Conservation (phyloP, 2,329 filamentous ascomycete genomes). For the Pyricularia grisea region DNA sequence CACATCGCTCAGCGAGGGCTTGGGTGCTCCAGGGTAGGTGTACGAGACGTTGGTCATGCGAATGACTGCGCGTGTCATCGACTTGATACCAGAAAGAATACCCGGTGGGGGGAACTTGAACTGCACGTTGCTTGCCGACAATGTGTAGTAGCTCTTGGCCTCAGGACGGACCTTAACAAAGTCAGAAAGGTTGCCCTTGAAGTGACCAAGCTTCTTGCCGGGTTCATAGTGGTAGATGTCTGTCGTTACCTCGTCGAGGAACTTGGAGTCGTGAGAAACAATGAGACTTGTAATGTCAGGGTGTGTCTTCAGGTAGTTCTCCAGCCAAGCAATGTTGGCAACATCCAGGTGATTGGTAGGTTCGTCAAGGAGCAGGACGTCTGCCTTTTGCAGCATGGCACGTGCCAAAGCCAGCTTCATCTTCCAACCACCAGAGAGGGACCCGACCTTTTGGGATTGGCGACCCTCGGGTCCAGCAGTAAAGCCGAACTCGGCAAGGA, state of each 20-base stretch:
- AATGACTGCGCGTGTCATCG: slow-evolving; percentile 84
- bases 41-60: slow-evolving; percentile 89
- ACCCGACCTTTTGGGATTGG: slow-evolving; percentile 84
- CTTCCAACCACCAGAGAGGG: slow-evolving; percentile 96
- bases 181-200: slow-evolving; percentile 70
- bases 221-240: slow-evolving; percentile 98
- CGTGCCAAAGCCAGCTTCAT: slow-evolving; percentile 97
- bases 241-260: slow-evolving; percentile 94
- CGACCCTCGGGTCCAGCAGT: slow-evolving; percentile 80
- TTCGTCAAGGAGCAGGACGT: slow-evolving; percentile 93
- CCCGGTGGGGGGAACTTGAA: slow-evolving; percentile 98
- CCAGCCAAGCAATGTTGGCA: slow-evolving; percentile 89
- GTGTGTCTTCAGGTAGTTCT: slow-evolving; percentile 92
- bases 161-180: slow-evolving; percentile 90
- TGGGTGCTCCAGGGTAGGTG: slow-evolving; percentile 82
- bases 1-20: slow-evolving; percentile 80
- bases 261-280: slow-evolving; percentile 95
- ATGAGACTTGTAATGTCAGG: slow-evolving; percentile 95
- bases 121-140: slow-evolving; percentile 77
- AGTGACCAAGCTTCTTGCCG: slow-evolving; percentile 84
- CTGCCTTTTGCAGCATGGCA: slow-evolving; percentile 94
- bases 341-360: slow-evolving; percentile 98
- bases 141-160: slow-evolving; percentile 95
- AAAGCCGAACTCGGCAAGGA: slow-evolving; percentile 89
- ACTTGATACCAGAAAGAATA: slow-evolving; percentile 92